These are phyloP conservation scores for Rehmannia glutinosa DNA, from an alignment of 257 asterid genomes.

Conservation along the genomic window DNA sequence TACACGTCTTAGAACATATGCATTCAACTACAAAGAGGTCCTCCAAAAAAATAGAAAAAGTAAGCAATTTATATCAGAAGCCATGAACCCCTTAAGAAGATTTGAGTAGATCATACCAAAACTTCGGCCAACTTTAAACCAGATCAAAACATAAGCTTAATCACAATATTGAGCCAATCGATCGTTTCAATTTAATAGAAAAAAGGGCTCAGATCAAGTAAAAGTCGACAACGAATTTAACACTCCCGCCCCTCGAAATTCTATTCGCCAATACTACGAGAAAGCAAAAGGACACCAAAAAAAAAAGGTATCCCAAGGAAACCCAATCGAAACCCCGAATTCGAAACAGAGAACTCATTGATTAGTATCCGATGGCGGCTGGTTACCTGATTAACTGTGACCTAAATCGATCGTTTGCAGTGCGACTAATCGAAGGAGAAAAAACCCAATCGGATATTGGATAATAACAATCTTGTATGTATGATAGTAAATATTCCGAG, in stretches of 20 bases:
- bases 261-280: not conserved
- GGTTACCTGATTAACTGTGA: constrained; percentile 20
- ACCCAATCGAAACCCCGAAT: not conserved
- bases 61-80: not conserved
- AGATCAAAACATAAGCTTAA: not conserved
- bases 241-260: not conserved
- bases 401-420: not conserved
- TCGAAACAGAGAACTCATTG: not conserved
- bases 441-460: constrained; percentile 9
- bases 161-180: not conserved
- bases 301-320: not conserved
- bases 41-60: not conserved
- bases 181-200: not conserved
- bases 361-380: not conserved
- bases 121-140: not conserved
- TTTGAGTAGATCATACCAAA: not conserved
- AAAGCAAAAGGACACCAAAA: not conserved
- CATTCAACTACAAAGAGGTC: not conserved
- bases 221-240: not conserved
- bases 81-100: not conserved
- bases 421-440: not conserved
- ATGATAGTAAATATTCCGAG: not conserved
- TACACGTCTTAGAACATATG: not conserved
- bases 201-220: not conserved
- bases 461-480: not conserved